Evolutionary conservation across 345 rosid species (phyloP).

Genomic region (Sonneratia caseolaris): DNA sequence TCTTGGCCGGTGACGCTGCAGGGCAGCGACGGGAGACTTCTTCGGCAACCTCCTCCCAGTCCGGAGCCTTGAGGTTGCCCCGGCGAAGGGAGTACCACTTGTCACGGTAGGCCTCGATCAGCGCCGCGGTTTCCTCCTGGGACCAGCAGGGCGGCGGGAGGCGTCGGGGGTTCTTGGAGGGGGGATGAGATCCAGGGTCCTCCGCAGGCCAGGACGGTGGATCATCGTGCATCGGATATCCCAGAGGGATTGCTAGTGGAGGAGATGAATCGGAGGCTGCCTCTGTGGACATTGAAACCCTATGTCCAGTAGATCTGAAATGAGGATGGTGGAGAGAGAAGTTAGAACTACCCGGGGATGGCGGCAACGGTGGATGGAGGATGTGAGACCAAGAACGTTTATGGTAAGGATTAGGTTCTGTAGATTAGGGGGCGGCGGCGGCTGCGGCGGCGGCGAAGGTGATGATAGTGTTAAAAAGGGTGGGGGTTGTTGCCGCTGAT

Average conservation of each 20-base stretch:
- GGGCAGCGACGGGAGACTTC: constrained; percentile 52
- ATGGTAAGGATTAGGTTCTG: constrained; percentile 16
- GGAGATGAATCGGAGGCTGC: constrained; percentile 14
- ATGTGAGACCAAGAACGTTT: constrained; percentile 4
- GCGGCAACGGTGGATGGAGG: constrained; percentile 8
- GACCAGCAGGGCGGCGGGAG: constrained; percentile 98
- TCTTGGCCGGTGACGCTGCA: constrained; percentile 50
- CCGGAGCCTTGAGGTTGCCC: constrained; percentile 80
- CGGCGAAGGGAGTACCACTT: constrained; percentile 88
- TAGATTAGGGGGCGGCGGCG: constrained; percentile 22
- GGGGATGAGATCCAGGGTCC: constrained; percentile 17
- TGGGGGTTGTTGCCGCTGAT: background rate
- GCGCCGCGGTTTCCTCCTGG: constrained; percentile 68
- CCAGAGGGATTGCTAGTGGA: background rate
- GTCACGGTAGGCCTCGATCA: constrained; percentile 76
- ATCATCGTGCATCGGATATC: constrained; percentile 16
- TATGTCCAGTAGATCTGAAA: background rate
- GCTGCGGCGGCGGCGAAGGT: constrained; percentile 35
- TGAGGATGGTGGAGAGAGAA: background rate
- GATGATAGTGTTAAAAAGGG: constrained; percentile 3
- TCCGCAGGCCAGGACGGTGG: constrained; percentile 27
- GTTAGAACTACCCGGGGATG: background rate
- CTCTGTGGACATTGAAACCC: constrained; percentile 7
- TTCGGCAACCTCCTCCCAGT: constrained; percentile 95
- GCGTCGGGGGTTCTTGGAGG: constrained; percentile 49